These are phyloP conservation scores for Grammothele lineata DNA, from an alignment of 768 basidiomycete species.

Conservation along the genomic window DNA sequence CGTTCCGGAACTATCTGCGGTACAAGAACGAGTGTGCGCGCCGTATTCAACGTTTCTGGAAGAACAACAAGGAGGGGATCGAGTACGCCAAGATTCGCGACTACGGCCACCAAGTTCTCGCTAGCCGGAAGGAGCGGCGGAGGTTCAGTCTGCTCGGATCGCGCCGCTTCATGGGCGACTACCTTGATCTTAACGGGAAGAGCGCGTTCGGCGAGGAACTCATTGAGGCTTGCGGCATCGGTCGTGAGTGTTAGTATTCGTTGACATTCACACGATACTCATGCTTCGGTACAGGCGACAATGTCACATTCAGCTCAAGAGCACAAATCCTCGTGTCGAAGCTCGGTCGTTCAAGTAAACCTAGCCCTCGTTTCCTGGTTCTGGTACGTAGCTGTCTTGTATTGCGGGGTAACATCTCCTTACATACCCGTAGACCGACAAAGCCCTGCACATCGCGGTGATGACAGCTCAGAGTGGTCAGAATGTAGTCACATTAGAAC, in stretches of 20 bases:
- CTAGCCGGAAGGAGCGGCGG: conserved; percentile 87
- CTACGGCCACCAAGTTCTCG: conserved; percentile 90
- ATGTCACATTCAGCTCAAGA: conserved; percentile 79
- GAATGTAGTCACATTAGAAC: conserved; percentile 58
- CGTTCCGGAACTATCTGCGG: conserved; percentile 92
- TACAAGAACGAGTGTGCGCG: conserved; percentile 94
- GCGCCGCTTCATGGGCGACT: conserved; percentile 94
- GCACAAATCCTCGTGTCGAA: conserved; percentile 85
- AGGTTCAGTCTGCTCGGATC: conserved; percentile 92
- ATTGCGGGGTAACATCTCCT: background rate
- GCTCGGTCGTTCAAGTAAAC: conserved; percentile 82
- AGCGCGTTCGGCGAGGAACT: conserved; percentile 75
- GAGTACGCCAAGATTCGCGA: conserved; percentile 90
- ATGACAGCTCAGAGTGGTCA: conserved; percentile 59
- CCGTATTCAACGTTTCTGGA: conserved; percentile 98
- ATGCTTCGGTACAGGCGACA: conserved; percentile 61
- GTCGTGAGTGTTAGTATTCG: conserved; percentile 43
- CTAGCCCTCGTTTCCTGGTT: conserved; percentile 84
- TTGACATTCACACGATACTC: too few species aligned
- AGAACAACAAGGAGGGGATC: conserved; percentile 92
- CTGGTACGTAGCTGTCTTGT: conserved; percentile 52
- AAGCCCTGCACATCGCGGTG: conserved; percentile 78
- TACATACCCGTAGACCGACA: conserved; percentile 57
- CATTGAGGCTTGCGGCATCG: conserved; percentile 64
- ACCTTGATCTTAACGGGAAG: conserved; percentile 85